Evolutionary conservation across 352 stramenopile genomes (phyloP).

Genomic region (Thalassiosira ordinaria): DNA sequence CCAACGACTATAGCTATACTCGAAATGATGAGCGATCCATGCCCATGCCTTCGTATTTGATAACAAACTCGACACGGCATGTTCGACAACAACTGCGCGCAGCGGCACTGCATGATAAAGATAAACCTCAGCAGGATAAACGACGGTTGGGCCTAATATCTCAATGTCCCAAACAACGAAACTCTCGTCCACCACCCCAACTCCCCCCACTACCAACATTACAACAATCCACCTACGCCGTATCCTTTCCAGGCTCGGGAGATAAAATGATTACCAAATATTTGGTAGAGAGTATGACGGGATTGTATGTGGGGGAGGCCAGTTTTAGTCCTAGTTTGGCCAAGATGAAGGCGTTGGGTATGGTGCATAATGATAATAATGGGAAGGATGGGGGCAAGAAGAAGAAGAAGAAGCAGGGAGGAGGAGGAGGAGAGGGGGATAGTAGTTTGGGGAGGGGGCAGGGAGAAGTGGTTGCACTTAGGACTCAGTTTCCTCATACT

Average conservation of each 20-base stretch:
- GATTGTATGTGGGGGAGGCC: conserved; percentile 50
- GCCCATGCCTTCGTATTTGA: background rate
- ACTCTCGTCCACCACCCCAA: background rate
- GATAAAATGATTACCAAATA: conserved; percentile 48
- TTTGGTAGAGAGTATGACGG: conserved; percentile 47
- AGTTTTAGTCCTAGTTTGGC: conserved; percentile 27
- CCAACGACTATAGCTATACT: too few species aligned
- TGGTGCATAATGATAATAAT: background rate
- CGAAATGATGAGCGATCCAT: background rate
- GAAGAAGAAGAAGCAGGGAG: background rate
- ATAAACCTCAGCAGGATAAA: background rate
- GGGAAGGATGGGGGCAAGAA: background rate
- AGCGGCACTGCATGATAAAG: background rate
- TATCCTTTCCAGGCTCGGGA: conserved; percentile 40
- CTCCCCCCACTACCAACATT: conserved; percentile 8
- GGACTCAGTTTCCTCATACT: conserved; percentile 54
- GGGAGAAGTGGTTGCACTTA: conserved; percentile 29
- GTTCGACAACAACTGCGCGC: too few species aligned
- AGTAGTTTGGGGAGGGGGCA: background rate
- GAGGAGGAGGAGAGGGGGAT: background rate
- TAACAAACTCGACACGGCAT: background rate
- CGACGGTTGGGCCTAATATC: background rate
- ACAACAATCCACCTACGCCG: conserved; percentile 27
- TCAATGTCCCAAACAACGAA: conserved; percentile 6
- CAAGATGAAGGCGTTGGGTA: conserved; percentile 20